Evolutionary conservation across 495 filamentous ascomycete genomes (phyloP), one percentile per base, ranked within the genome.

Genomic region (Talaromyces ruber): DNA sequence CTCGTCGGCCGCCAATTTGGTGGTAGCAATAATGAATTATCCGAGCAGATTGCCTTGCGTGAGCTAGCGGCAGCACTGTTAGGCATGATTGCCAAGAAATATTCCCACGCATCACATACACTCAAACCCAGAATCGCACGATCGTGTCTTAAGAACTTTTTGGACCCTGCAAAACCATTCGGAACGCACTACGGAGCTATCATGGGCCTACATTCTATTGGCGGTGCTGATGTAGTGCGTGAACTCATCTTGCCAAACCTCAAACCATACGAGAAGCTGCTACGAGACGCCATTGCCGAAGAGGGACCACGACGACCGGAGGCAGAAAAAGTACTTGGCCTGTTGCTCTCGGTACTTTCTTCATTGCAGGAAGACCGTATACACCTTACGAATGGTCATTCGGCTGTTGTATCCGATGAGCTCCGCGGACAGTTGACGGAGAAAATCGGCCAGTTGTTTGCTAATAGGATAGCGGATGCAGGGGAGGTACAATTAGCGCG

Each of bases 91-190:
- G 84, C 86, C 12, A 81, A 79, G 47, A 91, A 90, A 65, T 97
- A 92, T 79, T 83, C 84, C 14, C 79, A 83, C 43, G 81, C 84
- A 14, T 93, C 90, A 45, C 82, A 86, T 55, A 86, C 86, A 25
- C 82, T 98, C 18, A 91, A 91, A 59, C 87, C 94, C 0, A 86
- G 94, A 34, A 83, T 98, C n/a, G 90, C 91, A 14, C 84, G 94
- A 14, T 92, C 91, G 0, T 97, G 90, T 70, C 82, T 98, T 3
- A 97, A 96, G 75, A 78, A 85, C 66, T 92, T 97, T 71, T 83
- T 98, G 7, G 92, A 97, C 70, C 90, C 91, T 0, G 80, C 83
- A 30, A 88, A 91, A 68, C 84, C 91, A 0, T 81, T 92, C 4
- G 83, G 86, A 18, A 87, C 91, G 4, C 90, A 94, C 67, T 98